Percentiles rank a stretch among this genome's conserved stretches.
Conservation (phyloP, 1,284 basidiomycete species). For the Testicularia cyperi region DNA sequence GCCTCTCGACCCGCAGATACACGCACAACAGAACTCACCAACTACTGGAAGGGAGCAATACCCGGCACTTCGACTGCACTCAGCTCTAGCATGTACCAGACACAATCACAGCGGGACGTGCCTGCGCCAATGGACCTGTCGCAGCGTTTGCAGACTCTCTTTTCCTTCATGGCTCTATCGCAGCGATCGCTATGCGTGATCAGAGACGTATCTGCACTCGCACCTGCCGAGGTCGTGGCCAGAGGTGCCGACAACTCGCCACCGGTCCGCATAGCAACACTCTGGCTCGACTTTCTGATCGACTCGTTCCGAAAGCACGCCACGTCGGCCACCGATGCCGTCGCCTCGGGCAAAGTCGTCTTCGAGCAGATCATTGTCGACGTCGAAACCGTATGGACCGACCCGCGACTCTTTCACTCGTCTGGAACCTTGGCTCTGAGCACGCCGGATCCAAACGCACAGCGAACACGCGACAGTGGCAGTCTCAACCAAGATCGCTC, state of each 20-base stretch:
- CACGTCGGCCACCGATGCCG: conserved; percentile 5
- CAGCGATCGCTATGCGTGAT: conserved; percentile 22
- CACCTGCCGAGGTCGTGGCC: conserved; percentile 19
- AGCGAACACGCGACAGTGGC: too few relatives aligned
- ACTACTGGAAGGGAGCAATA: conserved; percentile 30
- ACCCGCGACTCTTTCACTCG: conserved; percentile 12
- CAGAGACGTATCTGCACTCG: conserved; percentile 19
- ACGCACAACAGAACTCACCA: conserved; percentile 16
- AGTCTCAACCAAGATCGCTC: too few relatives aligned
- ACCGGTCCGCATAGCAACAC: conserved; percentile 9
- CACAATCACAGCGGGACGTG: neutral
- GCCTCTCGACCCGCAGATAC: conserved; percentile 11
- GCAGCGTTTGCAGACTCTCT: conserved; percentile 32
- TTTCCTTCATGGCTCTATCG: conserved; percentile 21
- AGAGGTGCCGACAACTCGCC: conserved; percentile 18
- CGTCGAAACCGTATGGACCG: conserved; percentile 7
- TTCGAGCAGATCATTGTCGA: neutral
- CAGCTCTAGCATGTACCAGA: too few relatives aligned
- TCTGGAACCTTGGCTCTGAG: conserved; percentile 18
- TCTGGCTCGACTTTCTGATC: conserved; percentile 26
- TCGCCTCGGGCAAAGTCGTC: neutral
- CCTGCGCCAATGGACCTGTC: conserved; percentile 10
- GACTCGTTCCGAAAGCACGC: conserved; percentile 14
- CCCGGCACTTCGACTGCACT: conserved; percentile 1
- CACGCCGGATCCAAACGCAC: too few relatives aligned